phyloP scores from a whole-genome alignment of 768 basidiomycete species.

The Boletus reticuloceps region DNA sequence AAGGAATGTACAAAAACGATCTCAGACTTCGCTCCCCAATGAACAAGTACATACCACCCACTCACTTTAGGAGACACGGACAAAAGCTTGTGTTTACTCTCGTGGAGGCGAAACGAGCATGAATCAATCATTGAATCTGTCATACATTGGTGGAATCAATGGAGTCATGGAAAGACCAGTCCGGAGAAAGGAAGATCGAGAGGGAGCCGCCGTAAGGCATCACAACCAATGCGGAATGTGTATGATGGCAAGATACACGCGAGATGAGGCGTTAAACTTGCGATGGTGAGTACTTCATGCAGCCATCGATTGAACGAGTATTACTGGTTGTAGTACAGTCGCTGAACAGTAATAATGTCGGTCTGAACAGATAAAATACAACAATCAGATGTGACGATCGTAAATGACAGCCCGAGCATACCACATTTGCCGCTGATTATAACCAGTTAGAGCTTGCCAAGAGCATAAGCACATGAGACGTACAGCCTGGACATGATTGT shows the following conservation, averaged over 20 bases:
- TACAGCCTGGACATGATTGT: constrained; percentile 58
- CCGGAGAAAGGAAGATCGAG: neutral
- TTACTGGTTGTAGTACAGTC: constrained; percentile 61
- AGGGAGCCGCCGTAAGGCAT: neutral
- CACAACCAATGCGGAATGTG: neutral
- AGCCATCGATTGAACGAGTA: neutral
- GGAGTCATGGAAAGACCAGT: no score
- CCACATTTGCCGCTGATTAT: constrained; percentile 45
- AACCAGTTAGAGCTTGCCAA: neutral
- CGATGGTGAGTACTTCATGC: neutral
- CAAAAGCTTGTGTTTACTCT: no score
- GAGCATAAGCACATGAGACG: constrained; percentile 3
- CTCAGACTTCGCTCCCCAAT: no score
- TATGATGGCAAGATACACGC: neutral
- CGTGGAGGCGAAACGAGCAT: no score
- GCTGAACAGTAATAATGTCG: constrained; percentile 72
- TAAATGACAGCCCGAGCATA: constrained; percentile 3
- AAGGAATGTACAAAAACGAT: no score
- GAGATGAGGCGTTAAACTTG: neutral
- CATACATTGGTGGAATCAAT: neutral
- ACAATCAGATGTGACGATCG: neutral
- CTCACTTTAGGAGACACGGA: no score
- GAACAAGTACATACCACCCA: no score
- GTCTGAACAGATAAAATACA: constrained; percentile 33
- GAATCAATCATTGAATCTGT: no score